phyloP scores from a whole-genome alignment of 352 stramenopile species.

The Globisporangium okanoganense region DNA sequence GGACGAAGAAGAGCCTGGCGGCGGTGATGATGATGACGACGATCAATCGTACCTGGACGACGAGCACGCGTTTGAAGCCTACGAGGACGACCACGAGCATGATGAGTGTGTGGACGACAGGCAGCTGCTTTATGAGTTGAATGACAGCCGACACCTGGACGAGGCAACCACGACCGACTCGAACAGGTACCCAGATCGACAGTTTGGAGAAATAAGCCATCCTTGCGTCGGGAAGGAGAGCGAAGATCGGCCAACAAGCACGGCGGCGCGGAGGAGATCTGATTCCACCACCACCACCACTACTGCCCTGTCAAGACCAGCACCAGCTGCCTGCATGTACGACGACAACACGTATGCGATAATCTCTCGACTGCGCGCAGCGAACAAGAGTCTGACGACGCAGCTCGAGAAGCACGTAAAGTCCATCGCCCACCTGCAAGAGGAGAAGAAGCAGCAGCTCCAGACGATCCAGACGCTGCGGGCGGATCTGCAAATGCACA shows the following conservation, averaged over 20 bases:
- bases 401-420: conserved; percentile 55
- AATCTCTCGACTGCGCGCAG: conserved; percentile 37
- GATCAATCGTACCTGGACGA: conserved; percentile 29
- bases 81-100: conserved; percentile 20
- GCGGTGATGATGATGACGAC: conserved; percentile 1
- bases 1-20: neutral
- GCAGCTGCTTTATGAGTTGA: neutral
- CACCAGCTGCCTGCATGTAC: conserved; percentile 19
- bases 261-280: neutral
- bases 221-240: too few relatives aligned
- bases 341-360: conserved; percentile 56
- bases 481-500: conserved; percentile 38
- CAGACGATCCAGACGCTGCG: conserved; percentile 37
- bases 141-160: neutral
- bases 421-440: conserved; percentile 31
- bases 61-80: conserved; percentile 33
- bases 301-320: neutral
- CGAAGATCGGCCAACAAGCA: too few relatives aligned
- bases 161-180: too few relatives aligned
- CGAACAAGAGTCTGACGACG: conserved; percentile 41
- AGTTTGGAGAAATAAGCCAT: too few relatives aligned
- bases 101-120: neutral
- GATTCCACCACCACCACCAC: neutral
- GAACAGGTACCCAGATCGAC: too few relatives aligned
- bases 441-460: conserved; percentile 52